Evolutionary conservation across 805 yeast species (phyloP).

Genomic region (Lipomyces sp.): DNA sequence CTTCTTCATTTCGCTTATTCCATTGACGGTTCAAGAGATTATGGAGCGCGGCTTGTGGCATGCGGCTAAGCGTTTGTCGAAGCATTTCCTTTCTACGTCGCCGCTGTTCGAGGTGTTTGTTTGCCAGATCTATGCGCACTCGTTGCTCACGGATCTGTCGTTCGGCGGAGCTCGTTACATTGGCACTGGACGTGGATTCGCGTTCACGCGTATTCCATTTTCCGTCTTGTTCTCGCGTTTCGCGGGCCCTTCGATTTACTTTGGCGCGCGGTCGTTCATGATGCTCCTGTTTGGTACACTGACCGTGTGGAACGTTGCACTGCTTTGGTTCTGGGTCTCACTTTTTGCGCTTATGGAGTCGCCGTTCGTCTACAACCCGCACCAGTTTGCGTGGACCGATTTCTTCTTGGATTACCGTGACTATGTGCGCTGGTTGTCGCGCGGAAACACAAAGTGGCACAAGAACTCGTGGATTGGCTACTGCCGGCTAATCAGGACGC

Average conservation of each 20-base stretch:
- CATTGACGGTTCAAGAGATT: constrained; percentile 80
- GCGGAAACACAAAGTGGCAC: constrained; percentile 70
- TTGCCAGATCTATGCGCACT: constrained; percentile 84
- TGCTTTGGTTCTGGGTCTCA: constrained; percentile 97
- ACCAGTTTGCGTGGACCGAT: constrained; percentile 94
- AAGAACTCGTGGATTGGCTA: constrained; percentile 76
- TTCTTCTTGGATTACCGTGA: constrained; percentile 95
- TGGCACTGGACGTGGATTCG: constrained; percentile 92
- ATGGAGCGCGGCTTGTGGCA: constrained; percentile 81
- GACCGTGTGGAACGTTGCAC: constrained; percentile 90
- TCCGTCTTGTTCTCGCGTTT: constrained; percentile 69
- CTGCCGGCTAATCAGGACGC: constrained; percentile 74
- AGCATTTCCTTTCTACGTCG: constrained; percentile 76
- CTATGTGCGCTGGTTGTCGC: constrained; percentile 78
- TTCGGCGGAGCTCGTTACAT: constrained; percentile 92
- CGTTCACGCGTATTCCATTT: constrained; percentile 76
- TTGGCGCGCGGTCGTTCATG: constrained; percentile 67
- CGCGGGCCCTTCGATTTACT: constrained; percentile 70
- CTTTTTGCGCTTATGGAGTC: constrained; percentile 82
- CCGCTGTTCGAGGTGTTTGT: constrained; percentile 94
- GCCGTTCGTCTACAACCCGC: constrained; percentile 95
- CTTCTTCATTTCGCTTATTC: constrained; percentile 86
- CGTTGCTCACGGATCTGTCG: constrained; percentile 69
- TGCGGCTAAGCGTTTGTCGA: constrained; percentile 64
- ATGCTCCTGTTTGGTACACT: constrained; percentile 71